A percentile compares a stretch with the other conserved stretches of the same genome.
Evolutionary conservation across 2,329 filamentous ascomycete genomes (phyloP).

Genomic region (Fusarium abutilonis): DNA sequence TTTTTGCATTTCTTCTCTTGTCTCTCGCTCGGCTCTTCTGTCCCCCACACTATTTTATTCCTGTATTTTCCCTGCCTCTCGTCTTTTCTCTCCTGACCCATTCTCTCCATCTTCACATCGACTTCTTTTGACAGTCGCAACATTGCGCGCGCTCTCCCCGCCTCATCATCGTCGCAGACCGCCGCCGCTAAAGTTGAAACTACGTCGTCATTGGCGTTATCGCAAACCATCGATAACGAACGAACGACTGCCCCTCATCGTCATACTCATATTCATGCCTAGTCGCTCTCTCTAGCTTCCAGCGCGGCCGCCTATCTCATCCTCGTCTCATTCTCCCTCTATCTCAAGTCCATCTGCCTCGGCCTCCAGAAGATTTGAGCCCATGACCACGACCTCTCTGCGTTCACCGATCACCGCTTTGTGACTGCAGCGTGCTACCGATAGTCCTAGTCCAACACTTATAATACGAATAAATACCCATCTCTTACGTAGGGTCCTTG

Average conservation of each 20-base stretch:
- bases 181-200: constrained; percentile 39
- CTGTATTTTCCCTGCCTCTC: constrained; percentile 11
- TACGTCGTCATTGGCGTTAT: constrained; percentile 46
- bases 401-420: constrained; percentile 40
- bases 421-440: constrained; percentile 45
- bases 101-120: constrained; percentile 1
- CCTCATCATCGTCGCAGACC: constrained; percentile 29
- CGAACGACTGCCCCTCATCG: constrained; percentile 42
- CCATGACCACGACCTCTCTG: constrained; percentile 42
- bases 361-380: constrained; percentile 31
- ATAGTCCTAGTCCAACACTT: constrained; percentile 46
- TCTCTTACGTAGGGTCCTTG: constrained; percentile 27
- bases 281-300: constrained; percentile 17
- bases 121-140: constrained; percentile 1
- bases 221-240: constrained; percentile 44
- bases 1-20: constrained; percentile 29
- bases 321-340: constrained; percentile 13
- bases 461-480: constrained; percentile 41
- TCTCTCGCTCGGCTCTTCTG: constrained; percentile 29
- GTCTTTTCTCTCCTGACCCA: constrained; percentile 1
- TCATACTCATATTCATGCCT: constrained; percentile 22
- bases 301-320: constrained; percentile 16
- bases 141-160: constrained; percentile 17
- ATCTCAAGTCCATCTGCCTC: constrained; percentile 19
- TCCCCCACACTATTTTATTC: constrained; percentile 32